phyloP scores from a whole-genome alignment of 495 filamentous ascomycete genomes.

The Podospora anserina region DNA sequence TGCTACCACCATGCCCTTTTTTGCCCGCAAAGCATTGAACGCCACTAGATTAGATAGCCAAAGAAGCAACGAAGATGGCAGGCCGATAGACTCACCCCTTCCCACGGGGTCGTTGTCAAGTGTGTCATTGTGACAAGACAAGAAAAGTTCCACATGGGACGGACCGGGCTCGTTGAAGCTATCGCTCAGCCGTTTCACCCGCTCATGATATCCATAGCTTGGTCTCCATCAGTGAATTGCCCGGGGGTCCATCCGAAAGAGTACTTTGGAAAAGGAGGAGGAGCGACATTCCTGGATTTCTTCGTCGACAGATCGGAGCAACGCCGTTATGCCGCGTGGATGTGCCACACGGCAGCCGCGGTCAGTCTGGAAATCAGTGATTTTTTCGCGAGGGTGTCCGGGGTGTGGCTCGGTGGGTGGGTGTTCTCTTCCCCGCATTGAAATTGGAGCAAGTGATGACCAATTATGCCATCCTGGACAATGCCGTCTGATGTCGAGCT shows the following conservation, averaged over 20 bases:
- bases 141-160: constrained; percentile 6
- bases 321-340: constrained; percentile 5
- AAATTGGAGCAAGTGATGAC: constrained; percentile 2
- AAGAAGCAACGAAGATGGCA: constrained; percentile 9
- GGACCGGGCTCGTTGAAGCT: constrained; percentile 5
- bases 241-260: too few relatives aligned
- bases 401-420: too few relatives aligned
- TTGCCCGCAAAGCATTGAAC: constrained; percentile 25
- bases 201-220: neutral
- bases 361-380: neutral
- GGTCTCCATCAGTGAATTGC: neutral
- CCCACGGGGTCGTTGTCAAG: neutral
- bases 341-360: constrained; percentile 5
- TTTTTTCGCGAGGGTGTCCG: neutral
- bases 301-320: neutral
- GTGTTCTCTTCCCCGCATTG: neutral
- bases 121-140: neutral
- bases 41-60: constrained; percentile 31
- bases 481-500: neutral
- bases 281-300: too few relatives aligned
- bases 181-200: neutral
- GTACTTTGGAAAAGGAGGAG: too few relatives aligned
- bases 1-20: constrained; percentile 15
- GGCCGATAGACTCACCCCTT: constrained; percentile 11
- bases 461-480: neutral